Evolutionary conservation across 192 early-diverging fungal species (phyloP), one percentile per base, ranked within the genome.

Genomic region (Coemansia sp.): DNA sequence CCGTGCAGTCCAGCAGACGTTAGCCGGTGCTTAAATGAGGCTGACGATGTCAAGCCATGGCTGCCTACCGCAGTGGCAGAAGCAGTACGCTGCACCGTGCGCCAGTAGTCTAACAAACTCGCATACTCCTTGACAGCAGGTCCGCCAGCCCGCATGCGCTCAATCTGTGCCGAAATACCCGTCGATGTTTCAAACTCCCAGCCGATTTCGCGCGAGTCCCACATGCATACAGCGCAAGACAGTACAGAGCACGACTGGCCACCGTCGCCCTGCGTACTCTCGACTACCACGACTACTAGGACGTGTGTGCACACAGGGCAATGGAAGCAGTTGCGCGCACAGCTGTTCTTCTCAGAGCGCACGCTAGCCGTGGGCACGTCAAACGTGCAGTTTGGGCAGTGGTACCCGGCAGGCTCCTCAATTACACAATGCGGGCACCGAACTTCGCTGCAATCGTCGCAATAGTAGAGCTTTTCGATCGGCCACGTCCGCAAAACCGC

Each of bases 381-480:
- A 80, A 98, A 98, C 56, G 96, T 84, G 64, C 97, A 98, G 66
- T 93, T 94, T 11, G 97, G 93, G 64, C 97, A 98, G 73, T 91
- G 97, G 71, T 94, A 95, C 49, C 88, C 90, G 4, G 89, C 86
- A 2, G 92, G 88, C 66, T 96, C 94, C 59, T 92, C 89, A 58
- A 87, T 76, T 3, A 93, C 84, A 68, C 96, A 98, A 10, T 74
- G 82, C 37, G 86, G 81, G 78, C 96, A 98, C 20, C 89, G 79
- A 40, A 94, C 70, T 31, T 87, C 83, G 65, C 87, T 84, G 79
- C 94, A 98, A 52, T 91, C 85, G 50, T 89, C 89, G 76, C 96
- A 98, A 79, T 89, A 96, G 81, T 93, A 94, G 18, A 96, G 76
- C 34, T 83, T 71, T 12, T 87, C 87, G 21, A 93, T 61, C 20